These are phyloP conservation scores for Eucalyptus dawsonii DNA, from an alignment of 345 rosid genomes.

Conservation along the genomic window DNA sequence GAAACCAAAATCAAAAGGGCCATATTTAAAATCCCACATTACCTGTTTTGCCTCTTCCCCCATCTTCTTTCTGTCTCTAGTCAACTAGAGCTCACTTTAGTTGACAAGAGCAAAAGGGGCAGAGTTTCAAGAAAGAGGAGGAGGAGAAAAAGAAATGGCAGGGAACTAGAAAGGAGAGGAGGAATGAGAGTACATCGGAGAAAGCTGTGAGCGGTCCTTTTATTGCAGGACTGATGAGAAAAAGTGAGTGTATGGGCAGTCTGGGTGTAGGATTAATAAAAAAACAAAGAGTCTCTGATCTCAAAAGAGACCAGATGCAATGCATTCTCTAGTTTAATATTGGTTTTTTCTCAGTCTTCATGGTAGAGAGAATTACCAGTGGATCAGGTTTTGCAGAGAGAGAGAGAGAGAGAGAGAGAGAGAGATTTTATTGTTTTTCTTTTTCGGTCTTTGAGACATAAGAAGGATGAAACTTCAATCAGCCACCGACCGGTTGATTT, in stretches of 20 bases:
- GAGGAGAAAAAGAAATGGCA: neutral
- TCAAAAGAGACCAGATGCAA: conserved; percentile 38
- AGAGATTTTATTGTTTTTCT: neutral
- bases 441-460: neutral
- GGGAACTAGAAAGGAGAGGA: neutral
- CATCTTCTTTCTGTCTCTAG: conserved; percentile 16
- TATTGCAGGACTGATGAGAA: conserved; percentile 8
- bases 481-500: neutral
- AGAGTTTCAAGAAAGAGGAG: neutral
- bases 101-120: neutral
- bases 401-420: neutral
- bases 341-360: neutral
- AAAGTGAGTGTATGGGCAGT: conserved; percentile 17
- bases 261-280: neutral
- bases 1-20: neutral
- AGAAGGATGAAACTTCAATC: neutral
- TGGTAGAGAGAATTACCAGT: neutral
- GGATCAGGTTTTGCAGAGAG: conserved; percentile 7
- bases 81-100: neutral
- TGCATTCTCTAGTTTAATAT: conserved; percentile 9
- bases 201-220: neutral
- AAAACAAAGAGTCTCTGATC: conserved; percentile 9
- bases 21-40: neutral
- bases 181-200: neutral
- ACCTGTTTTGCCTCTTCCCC: conserved; percentile 77